Percentiles rank a stretch among this genome's conserved stretches.
phyloP scores from a whole-genome alignment of 768 basidiomycete genomes.

The Panellus pusillus region DNA sequence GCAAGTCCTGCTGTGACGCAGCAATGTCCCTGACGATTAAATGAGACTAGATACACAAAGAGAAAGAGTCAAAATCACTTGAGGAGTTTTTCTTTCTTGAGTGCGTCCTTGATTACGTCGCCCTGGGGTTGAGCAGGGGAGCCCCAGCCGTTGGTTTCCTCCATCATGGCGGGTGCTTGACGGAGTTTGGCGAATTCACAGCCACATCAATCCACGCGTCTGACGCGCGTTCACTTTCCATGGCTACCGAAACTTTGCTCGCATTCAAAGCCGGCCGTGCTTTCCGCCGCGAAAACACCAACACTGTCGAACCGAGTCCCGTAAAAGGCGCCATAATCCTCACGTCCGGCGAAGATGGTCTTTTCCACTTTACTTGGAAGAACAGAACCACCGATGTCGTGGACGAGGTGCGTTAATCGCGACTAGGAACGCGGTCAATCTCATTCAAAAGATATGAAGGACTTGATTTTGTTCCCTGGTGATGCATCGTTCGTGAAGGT shows the following conservation, averaged over 20 bases:
- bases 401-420: constrained; percentile 55
- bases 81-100: constrained; percentile 74
- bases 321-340: constrained; percentile 76
- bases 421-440: background rate
- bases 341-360: constrained; percentile 68
- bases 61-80: constrained; percentile 50
- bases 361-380: constrained; percentile 81
- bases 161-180: constrained; percentile 23
- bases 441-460: constrained; percentile 41
- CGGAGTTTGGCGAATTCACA: constrained; percentile 35
- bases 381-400: constrained; percentile 59
- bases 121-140: constrained; percentile 39
- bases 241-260: constrained; percentile 40
- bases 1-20: constrained; percentile 75
- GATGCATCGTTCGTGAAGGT: constrained; percentile 85
- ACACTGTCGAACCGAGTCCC: constrained; percentile 64
- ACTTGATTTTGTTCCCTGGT: constrained; percentile 83
- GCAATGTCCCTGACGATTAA: constrained; percentile 61
- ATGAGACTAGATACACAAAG: background rate
- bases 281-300: constrained; percentile 64
- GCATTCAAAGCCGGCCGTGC: constrained; percentile 76
- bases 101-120: constrained; percentile 73
- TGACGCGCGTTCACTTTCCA: constrained; percentile 25
- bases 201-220: constrained; percentile 41
- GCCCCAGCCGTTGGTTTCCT: constrained; percentile 54